Evolutionary conservation across 257 asterid species (phyloP), one percentile per base, ranked within the genome.

Genomic region (Eustoma russellianum): DNA sequence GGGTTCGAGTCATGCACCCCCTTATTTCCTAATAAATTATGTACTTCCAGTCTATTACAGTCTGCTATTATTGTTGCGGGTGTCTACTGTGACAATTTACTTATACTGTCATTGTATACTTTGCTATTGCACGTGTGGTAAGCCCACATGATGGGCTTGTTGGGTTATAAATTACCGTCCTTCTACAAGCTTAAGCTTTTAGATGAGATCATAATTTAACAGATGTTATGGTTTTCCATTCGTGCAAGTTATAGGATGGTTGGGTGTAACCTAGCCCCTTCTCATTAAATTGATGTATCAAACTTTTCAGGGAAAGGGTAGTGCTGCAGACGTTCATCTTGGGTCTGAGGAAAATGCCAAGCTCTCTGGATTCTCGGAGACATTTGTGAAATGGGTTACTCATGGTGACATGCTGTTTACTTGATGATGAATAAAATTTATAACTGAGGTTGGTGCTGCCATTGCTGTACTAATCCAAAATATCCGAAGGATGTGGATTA

Each of bases 331-430:
- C 62, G 46, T 67, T 47, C 53, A 53, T 59, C 41, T 18, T 14
- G 63, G 63, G 44, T 69, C 60, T 30, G 60, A 70, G 15, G 33
- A 65, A 45, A 48, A 62, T 73, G 57, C 73, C 46, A 61, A 61
- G 16, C 67, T 64, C 10, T 7, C 65, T 2, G 85, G 65, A 60
- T 83, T 60, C 56, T 80, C 94, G 3, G 83, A 82, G 53, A 71
- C 70, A 64, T 87, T 91, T 53, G 72, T 72, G 61, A 67, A 74
- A 4, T 91, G 96, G 97, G 94, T 91, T 55, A 61, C n/a, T 16
- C 41, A 74, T 14, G 93, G 82, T 33, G 69, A 72, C 52, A 56
- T 72, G 71, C 74, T 77, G 45, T 81, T 79, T 57, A 83, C 73
- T 56, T 79, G 77, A 83, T 46, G 59, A 46, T 46, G 41, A 14